Percentiles rank a stretch among this genome's conserved stretches.
phyloP scores from a whole-genome alignment of 805 yeast genomes.

The Helenozyma rhizophorensis region DNA sequence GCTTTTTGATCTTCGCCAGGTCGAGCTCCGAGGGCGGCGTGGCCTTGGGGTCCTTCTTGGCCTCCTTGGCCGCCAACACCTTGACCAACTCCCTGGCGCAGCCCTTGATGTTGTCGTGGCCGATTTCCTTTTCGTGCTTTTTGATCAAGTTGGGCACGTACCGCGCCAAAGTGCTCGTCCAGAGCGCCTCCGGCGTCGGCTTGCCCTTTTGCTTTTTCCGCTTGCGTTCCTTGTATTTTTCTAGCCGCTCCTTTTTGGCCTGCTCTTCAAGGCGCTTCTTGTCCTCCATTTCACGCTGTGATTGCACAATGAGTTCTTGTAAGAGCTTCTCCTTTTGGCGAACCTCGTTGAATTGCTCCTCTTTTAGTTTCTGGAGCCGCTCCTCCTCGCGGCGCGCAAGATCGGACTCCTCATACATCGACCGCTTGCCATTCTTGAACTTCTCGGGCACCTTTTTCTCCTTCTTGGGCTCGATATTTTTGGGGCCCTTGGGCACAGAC shows the following conservation, averaged over 20 bases:
- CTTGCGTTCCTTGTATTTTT: constrained; percentile 18
- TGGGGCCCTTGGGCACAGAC: constrained; percentile 32
- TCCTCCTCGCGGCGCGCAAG: constrained; percentile 32
- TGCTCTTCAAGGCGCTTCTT: constrained; percentile 24
- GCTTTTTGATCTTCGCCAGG: constrained; percentile 62
- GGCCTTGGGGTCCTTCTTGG: constrained; percentile 39
- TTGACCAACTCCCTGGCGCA: constrained; percentile 79
- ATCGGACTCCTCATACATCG: constrained; percentile 12
- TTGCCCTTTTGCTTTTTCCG: constrained; percentile 12
- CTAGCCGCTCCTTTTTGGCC: constrained; percentile 18
- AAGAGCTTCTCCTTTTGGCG: constrained; percentile 31
- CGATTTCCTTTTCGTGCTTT: constrained; percentile 60
- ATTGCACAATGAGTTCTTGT: constrained; percentile 32
- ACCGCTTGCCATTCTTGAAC: constrained; percentile 1
- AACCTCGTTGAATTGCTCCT: constrained; percentile 29
- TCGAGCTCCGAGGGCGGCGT: constrained; percentile 54
- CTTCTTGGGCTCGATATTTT: constrained; percentile 8
- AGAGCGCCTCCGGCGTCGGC: constrained; percentile 23
- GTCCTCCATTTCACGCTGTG: constrained; percentile 27
- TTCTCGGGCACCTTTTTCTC: constrained; percentile 2
- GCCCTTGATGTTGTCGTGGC: constrained; percentile 67
- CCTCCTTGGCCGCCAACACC: constrained; percentile 64
- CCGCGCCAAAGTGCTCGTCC: constrained; percentile 58
- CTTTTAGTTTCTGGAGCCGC: constrained; percentile 27
- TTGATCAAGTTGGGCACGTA: constrained; percentile 76